phyloP scores from a whole-genome alignment of 148 eudicot species.

The Vaccinium corymbosum region DNA sequence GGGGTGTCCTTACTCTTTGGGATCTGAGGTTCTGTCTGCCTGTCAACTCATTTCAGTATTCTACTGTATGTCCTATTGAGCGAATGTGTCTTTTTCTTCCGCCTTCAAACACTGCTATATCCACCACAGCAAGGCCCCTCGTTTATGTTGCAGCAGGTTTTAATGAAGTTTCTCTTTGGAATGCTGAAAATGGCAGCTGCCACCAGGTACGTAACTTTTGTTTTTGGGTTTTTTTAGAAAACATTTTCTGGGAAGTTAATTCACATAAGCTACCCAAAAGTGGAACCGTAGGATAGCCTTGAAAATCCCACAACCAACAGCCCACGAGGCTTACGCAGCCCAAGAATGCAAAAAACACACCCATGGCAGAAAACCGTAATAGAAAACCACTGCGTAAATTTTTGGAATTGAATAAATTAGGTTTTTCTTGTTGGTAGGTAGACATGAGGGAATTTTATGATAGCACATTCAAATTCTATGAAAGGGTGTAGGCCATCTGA shows the following conservation, averaged over 20 bases:
- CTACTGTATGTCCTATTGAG: conserved; percentile 74
- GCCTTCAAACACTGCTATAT: conserved; percentile 60
- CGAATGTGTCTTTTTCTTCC: conserved; percentile 86
- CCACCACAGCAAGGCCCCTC: conserved; percentile 81
- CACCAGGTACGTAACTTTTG: conserved; percentile 62
- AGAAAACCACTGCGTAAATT: background rate
- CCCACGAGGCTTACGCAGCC: background rate
- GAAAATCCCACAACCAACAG: background rate
- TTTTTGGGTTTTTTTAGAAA: background rate
- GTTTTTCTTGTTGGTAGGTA: background rate
- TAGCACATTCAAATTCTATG: background rate
- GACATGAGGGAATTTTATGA: background rate
- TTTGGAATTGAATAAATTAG: background rate
- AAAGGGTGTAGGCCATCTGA: conserved; percentile 12
- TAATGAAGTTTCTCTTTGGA: conserved; percentile 96
- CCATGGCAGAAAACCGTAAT: background rate
- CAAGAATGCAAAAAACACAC: background rate
- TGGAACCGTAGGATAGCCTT: background rate
- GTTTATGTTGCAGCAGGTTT: conserved; percentile 97
- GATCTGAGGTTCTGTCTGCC: conserved; percentile 90
- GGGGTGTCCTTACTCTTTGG: conserved; percentile 95
- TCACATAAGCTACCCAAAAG: background rate
- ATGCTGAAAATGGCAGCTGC: conserved; percentile 98
- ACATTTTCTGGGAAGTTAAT: background rate
- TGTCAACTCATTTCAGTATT: conserved; percentile 84